phyloP scores from a whole-genome alignment of 2,329 filamentous ascomycete species.

The Diaporthe sp. region DNA sequence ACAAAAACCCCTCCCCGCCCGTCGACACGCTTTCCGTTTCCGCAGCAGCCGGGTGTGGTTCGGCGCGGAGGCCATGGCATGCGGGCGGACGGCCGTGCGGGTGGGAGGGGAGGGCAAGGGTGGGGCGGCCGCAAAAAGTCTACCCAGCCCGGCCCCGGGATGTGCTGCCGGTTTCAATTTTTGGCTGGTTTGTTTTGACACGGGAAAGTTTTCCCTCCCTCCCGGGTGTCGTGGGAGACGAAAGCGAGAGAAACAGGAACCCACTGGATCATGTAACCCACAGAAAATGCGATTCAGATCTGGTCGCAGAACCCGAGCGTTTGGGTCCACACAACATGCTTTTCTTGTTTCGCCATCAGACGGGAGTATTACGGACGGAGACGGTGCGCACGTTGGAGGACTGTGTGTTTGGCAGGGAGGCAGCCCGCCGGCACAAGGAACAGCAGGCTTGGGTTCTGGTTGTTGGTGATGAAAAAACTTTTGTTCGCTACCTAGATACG shows the following conservation, averaged over 20 bases:
- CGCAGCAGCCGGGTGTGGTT: background rate
- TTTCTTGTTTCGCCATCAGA: conserved; percentile 23
- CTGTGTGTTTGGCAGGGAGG: background rate
- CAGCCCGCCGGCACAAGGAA: background rate
- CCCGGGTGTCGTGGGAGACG: background rate
- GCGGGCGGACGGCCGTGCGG: background rate
- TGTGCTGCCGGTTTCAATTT: background rate
- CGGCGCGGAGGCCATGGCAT: background rate
- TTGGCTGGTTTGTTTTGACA: background rate
- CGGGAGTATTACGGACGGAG: background rate
- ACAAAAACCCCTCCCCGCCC: background rate
- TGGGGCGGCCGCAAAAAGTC: background rate
- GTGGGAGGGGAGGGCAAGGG: background rate
- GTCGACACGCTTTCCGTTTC: background rate
- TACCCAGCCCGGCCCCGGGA: background rate
- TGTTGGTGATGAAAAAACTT: conserved; percentile 11
- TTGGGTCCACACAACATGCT: conserved; percentile 26
- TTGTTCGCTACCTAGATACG: conserved; percentile 22
- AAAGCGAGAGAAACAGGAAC: background rate
- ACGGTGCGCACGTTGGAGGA: background rate
- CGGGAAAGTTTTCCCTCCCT: background rate
- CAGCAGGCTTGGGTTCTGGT: background rate
- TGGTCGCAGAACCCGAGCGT: conserved; percentile 20
- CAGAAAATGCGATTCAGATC: conserved; percentile 14
- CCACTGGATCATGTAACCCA: background rate